These are phyloP conservation scores for Cladosporium oxysporum DNA, from an alignment of 2,329 filamentous ascomycete species.

Conservation along the genomic window DNA sequence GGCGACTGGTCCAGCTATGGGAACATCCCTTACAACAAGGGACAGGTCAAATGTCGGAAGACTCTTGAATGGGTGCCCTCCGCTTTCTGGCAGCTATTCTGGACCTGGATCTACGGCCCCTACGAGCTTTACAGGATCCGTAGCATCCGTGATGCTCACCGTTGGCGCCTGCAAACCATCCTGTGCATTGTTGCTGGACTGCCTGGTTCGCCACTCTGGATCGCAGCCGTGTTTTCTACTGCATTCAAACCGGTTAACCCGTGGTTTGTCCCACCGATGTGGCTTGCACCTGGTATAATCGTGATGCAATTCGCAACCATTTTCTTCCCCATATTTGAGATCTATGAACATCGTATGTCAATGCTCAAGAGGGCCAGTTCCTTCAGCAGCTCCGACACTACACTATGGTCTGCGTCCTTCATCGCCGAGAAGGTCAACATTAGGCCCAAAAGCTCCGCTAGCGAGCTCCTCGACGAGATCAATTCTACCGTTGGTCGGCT, in stretches of 20 bases:
- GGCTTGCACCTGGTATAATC: slow-evolving; percentile 63
- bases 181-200: slow-evolving; percentile 54
- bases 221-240: slow-evolving; percentile 57
- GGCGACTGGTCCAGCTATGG: slow-evolving; percentile 31
- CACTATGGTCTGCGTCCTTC: not conserved
- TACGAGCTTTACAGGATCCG: slow-evolving; percentile 63
- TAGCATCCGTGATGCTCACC: slow-evolving; percentile 63
- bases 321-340: slow-evolving; percentile 63
- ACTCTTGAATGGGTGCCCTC: slow-evolving; percentile 64
- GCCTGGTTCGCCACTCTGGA: slow-evolving; percentile 67
- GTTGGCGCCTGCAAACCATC: slow-evolving; percentile 66
- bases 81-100: slow-evolving; percentile 64
- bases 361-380: slow-evolving; percentile 23
- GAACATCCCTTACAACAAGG: slow-evolving; percentile 26
- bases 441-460: not conserved
- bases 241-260: slow-evolving; percentile 50
- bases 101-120: slow-evolving; percentile 64
- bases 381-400: not conserved
- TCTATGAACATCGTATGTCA: slow-evolving; percentile 43
- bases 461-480: slow-evolving; percentile 10
- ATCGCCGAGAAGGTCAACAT: slow-evolving; percentile 1
- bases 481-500: slow-evolving; percentile 33
- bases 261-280: slow-evolving; percentile 62
- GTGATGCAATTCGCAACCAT: slow-evolving; percentile 65
- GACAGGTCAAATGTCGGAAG: slow-evolving; percentile 29